Percentiles rank a stretch among this genome's conserved stretches.
Conservation (phyloP, 129 eudicot species). For the Flaveria brownii region DNA sequence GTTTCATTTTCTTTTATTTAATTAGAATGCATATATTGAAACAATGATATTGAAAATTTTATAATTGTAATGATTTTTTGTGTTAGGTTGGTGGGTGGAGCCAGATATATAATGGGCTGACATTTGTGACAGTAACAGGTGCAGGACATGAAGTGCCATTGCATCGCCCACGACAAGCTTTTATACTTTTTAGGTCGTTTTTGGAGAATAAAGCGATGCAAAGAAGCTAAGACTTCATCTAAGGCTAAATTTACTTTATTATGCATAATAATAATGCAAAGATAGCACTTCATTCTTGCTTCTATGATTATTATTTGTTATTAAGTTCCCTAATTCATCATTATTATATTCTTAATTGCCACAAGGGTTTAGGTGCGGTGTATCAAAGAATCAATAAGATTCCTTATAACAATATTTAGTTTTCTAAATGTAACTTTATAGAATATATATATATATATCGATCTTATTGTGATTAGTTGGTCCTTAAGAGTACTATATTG, state of each 20-base stretch:
- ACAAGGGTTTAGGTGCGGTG: not conserved
- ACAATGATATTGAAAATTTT: not conserved
- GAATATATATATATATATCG: conserved; percentile 9
- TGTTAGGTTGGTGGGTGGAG: conserved; percentile 91
- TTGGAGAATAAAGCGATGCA: conserved; percentile 74
- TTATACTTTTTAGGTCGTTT: conserved; percentile 71
- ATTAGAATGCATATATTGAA: not conserved
- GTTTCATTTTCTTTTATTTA: not conserved
- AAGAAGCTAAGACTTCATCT: conserved; percentile 21
- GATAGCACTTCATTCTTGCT: conserved; percentile 35
- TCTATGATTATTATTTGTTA: conserved; percentile 19
- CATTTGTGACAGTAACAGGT: conserved; percentile 78
- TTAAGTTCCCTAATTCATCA: conserved; percentile 25
- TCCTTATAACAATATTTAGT: conserved; percentile 16
- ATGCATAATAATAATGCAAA: conserved; percentile 13
- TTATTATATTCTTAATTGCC: conserved; percentile 19
- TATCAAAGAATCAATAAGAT: conserved; percentile 21
- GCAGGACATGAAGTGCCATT: conserved; percentile 94
- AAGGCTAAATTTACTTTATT: conserved; percentile 9
- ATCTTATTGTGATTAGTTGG: conserved; percentile 12
- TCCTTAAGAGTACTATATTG: not conserved
- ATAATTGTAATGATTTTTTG: not conserved
- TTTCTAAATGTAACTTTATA: conserved; percentile 6
- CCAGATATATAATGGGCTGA: conserved; percentile 72
- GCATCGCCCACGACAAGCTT: conserved; percentile 85